phyloP scores from a whole-genome alignment of 495 filamentous ascomycete species.

The Tuber melanosporum region DNA sequence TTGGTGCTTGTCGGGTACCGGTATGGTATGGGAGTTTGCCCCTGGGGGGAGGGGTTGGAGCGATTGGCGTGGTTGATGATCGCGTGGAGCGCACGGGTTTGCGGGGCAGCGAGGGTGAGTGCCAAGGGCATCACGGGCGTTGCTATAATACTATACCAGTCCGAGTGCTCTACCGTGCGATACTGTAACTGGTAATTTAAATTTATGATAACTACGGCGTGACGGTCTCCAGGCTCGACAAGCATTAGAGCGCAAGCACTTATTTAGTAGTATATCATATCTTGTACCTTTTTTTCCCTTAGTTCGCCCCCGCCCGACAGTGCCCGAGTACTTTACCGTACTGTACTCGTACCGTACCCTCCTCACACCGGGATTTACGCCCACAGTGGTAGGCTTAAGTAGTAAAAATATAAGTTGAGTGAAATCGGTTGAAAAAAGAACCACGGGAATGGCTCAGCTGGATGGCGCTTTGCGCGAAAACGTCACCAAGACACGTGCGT shows the following conservation, averaged over 20 bases:
- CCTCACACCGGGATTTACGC: neutral
- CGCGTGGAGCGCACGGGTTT: neutral
- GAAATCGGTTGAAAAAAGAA: neutral
- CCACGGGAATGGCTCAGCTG: neutral
- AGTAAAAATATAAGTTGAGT: neutral
- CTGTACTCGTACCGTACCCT: neutral
- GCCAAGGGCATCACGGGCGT: neutral
- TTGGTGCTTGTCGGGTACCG: neutral
- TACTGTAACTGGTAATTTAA: no score
- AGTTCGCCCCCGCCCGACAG: neutral
- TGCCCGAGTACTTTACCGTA: neutral
- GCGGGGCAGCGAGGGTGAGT: no score
- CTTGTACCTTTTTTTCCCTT: neutral
- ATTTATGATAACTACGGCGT: no score
- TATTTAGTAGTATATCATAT: no score
- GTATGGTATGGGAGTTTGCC: neutral
- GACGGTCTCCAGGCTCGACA: no score
- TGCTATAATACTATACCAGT: neutral
- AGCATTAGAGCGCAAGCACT: no score
- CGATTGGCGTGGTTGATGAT: neutral
- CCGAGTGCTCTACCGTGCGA: no score
- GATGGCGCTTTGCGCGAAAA: neutral
- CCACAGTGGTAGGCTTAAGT: neutral
- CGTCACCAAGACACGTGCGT: constrained; percentile 1
- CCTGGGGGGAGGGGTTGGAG: neutral